Conservation (phyloP, 2,329 filamentous ascomycete species). For the Colletotrichum australisinense region DNA sequence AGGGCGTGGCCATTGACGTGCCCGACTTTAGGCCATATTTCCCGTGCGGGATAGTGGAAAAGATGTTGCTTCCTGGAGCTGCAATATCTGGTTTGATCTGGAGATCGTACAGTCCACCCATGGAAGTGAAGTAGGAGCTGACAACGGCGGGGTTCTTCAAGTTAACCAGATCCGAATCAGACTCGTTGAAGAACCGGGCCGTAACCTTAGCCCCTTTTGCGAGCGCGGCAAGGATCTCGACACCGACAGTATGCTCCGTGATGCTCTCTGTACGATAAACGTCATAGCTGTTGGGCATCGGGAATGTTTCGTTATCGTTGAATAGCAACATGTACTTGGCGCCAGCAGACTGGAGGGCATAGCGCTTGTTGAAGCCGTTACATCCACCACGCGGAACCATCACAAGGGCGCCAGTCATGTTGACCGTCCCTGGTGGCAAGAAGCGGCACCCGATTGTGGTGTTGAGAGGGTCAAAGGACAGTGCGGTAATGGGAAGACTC, state of each 20-base stretch:
- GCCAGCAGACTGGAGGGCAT: slow-evolving; percentile 50
- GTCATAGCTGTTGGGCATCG: slow-evolving; percentile 5
- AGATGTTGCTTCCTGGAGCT: slow-evolving; percentile 60
- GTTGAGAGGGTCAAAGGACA: slow-evolving; percentile 38
- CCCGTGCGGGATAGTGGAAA: slow-evolving; percentile 58
- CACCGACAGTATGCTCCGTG: neutral
- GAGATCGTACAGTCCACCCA: slow-evolving; percentile 64
- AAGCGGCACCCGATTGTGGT: slow-evolving; percentile 51
- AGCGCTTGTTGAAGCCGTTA: slow-evolving; percentile 43
- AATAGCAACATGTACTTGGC: slow-evolving; percentile 55
- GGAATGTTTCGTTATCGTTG: slow-evolving; percentile 41
- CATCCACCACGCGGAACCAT: slow-evolving; percentile 43
- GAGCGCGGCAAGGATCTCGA: slow-evolving; percentile 7
- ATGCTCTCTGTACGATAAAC: neutral
- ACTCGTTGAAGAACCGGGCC: slow-evolving; percentile 12
- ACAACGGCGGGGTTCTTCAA: slow-evolving; percentile 8
- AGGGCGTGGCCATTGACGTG: slow-evolving; percentile 68
- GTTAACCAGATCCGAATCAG: neutral
- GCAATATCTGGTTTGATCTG: slow-evolving; percentile 62
- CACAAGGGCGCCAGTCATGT: slow-evolving; percentile 54
- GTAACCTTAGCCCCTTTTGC: slow-evolving; percentile 8
- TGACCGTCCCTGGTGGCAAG: slow-evolving; percentile 48
- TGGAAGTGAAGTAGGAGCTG: slow-evolving; percentile 55
- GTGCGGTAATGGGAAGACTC: slow-evolving; percentile 39
- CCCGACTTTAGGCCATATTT: slow-evolving; percentile 60